Conservation (phyloP, 2,329 filamentous ascomycete species). For the Talaromyces sp. region DNA sequence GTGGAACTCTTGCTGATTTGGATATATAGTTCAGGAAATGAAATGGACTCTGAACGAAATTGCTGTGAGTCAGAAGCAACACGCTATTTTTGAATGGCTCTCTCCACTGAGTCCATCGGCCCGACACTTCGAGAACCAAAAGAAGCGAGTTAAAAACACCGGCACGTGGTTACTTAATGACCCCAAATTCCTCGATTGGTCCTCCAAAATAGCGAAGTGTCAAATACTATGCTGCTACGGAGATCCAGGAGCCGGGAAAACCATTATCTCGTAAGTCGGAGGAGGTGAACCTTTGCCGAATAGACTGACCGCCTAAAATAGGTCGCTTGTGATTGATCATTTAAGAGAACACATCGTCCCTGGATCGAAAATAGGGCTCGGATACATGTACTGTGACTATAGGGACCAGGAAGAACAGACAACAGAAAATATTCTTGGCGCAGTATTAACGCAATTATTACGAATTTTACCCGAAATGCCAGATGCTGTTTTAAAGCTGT, state of each 20-base stretch:
- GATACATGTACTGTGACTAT: conserved; percentile 20
- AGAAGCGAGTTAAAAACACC: conserved; percentile 4
- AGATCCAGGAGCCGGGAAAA: conserved; percentile 18
- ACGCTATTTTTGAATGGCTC: conserved; percentile 1
- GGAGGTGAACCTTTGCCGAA: no score
- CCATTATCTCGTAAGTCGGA: conserved; percentile 17
- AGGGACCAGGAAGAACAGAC: conserved; percentile 17
- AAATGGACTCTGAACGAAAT: conserved; percentile 3
- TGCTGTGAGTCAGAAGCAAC: background rate
- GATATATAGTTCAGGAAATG: background rate
- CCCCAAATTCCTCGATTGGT: conserved; percentile 10
- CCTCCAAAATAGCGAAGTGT: background rate
- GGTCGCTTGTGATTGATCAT: conserved; percentile 16
- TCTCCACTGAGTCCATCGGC: conserved; percentile 11
- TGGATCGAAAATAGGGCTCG: conserved; percentile 13
- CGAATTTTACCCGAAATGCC: conserved; percentile 12
- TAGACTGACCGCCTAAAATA: conserved; percentile 8
- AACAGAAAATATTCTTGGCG: conserved; percentile 17
- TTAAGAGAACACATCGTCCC: background rate
- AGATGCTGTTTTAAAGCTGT: background rate
- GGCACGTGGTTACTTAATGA: conserved; percentile 9
- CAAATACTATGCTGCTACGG: conserved; percentile 17
- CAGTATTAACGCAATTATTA: conserved; percentile 17
- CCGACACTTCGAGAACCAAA: conserved; percentile 8
- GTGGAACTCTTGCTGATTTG: background rate